Evolutionary conservation across 1,284 basidiomycete species (phyloP), one percentile per base, ranked within the genome.

Genomic region (Volvariella surrecta): DNA sequence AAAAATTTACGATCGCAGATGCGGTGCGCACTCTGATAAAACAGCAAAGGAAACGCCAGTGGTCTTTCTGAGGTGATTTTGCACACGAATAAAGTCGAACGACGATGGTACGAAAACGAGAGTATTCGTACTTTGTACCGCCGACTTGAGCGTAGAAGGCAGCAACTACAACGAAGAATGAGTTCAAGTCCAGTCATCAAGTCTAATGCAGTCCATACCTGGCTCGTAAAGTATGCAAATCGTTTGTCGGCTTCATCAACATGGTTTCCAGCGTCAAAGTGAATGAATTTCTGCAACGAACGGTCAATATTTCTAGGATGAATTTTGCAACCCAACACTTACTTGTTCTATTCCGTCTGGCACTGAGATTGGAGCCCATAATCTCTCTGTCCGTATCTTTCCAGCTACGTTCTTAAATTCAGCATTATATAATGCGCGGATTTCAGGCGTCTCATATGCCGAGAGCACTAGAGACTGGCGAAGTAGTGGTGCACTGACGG

Each of bases 71-170:
- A 99, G 82, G 59, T 89, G 72, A 51, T 93, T 90, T 45, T 90
- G 85, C 2, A 99, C 70, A 9, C 91, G 79, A 42, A 98, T 89
- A 62, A 96, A 99, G 66, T 99, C 96, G 58, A 97, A 96, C 49
- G 95, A 98, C 0, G 89, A 93, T 0, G 96, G 93, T 8, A 99
- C 71, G 54, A 98, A 88, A 53, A 99, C 74, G 44, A 86, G 74
- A 0, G 92, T 92, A 58, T 93, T 90, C 32, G 81, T 72, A 50
- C 91, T 87, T 58, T 89, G 84, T 3, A 98, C 86, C 0, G 95
- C 96, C 1, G 93, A 95, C 60, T 91, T 93, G 39, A 92, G 66
- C 10, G 97, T 64, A 4, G 71, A 59, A 2, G 93, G 89, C 2
- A 98, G 68, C 10, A 92, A 69, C 87, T 91, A 49, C 4, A 7